phyloP scores from a whole-genome alignment of 768 basidiomycete species.

The Daedaleopsis nitida region DNA sequence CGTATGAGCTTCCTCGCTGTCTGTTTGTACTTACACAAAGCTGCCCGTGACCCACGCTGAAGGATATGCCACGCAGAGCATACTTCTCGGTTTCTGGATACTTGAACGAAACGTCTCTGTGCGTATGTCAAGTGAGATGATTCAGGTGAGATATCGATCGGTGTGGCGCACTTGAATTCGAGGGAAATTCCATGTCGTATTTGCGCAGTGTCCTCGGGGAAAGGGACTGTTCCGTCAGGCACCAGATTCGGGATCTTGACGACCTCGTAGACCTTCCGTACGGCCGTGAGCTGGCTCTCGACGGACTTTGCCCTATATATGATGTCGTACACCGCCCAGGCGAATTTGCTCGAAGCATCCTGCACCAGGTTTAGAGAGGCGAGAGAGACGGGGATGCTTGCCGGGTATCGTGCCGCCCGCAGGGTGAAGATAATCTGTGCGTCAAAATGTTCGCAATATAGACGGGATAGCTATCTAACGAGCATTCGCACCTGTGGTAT shows the following conservation, averaged over 20 bases:
- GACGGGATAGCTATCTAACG: neutral
- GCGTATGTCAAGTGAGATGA: neutral
- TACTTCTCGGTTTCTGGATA: constrained; percentile 57
- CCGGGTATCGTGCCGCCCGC: constrained; percentile 23
- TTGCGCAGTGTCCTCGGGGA: constrained; percentile 17
- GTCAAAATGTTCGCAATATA: neutral
- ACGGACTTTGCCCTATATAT: neutral
- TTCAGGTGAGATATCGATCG: neutral
- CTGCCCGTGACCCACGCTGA: constrained; percentile 68
- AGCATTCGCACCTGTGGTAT: constrained; percentile 2
- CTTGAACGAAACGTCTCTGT: constrained; percentile 69
- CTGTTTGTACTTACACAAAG: constrained; percentile 58
- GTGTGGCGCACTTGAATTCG: constrained; percentile 51
- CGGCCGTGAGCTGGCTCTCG: constrained; percentile 13
- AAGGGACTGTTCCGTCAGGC: constrained; percentile 7
- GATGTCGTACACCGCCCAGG: constrained; percentile 22
- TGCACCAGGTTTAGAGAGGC: constrained; percentile 35
- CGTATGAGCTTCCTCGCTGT: neutral
- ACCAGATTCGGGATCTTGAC: constrained; percentile 9
- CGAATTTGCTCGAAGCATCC: constrained; percentile 23
- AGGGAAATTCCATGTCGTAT: constrained; percentile 51
- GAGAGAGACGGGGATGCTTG: constrained; percentile 24
- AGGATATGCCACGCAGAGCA: constrained; percentile 65
- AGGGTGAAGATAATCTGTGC: constrained; percentile 20
- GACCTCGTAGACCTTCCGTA: constrained; percentile 21